Conservation (phyloP, 306 rosid genomes). For the Astragalus glycyphyllos region DNA sequence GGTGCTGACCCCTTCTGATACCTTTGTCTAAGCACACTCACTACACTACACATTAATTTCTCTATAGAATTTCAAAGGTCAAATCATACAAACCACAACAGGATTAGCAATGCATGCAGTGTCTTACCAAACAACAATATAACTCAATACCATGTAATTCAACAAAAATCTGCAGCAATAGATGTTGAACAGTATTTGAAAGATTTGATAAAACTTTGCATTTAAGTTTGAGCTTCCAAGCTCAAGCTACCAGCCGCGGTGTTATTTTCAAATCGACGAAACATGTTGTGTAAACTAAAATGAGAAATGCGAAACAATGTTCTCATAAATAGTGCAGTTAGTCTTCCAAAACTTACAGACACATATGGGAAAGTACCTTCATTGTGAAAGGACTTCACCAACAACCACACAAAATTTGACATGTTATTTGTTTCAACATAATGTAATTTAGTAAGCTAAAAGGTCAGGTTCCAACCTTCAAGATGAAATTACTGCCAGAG, state of each 20-base stretch:
- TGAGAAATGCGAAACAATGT: background rate
- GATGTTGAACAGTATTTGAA: background rate
- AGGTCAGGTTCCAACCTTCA: background rate
- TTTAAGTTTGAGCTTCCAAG: background rate
- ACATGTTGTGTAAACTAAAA: slow-evolving; percentile 3
- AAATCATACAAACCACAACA: background rate
- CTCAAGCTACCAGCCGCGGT: background rate
- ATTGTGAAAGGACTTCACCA: background rate
- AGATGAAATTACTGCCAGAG: background rate
- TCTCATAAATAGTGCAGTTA: background rate
- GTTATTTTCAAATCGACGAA: background rate
- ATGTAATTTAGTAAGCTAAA: background rate
- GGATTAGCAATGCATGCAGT: background rate
- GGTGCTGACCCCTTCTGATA: background rate
- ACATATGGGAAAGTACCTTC: background rate
- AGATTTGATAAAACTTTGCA: background rate
- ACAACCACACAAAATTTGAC: background rate
- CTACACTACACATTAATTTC: slow-evolving; percentile 22
- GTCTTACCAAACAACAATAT: too few species aligned
- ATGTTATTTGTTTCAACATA: background rate
- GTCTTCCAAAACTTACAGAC: too few species aligned
- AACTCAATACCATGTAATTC: background rate
- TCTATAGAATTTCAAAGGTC: slow-evolving; percentile 15
- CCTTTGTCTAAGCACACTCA: background rate
- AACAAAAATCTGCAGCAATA: background rate